Evolutionary conservation across 1,139 yeast species (phyloP).

Genomic region (Lodderomyces margitis): DNA sequence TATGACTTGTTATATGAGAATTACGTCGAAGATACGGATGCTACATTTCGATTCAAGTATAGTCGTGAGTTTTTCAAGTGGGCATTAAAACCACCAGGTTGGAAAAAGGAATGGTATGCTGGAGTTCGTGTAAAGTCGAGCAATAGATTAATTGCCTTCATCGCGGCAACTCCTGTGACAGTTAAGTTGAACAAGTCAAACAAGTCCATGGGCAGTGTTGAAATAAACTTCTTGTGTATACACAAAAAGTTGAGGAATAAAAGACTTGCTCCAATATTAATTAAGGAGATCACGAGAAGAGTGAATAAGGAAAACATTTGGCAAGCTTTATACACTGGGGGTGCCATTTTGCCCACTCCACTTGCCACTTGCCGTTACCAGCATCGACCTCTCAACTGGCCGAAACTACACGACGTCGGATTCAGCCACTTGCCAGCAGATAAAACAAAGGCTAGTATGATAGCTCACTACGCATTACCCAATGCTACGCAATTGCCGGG

Average conservation of each 20-base stretch:
- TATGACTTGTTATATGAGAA: conserved; percentile 79
- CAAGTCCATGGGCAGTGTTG: conserved; percentile 61
- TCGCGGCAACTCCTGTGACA: conserved; percentile 82
- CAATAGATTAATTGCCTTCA: conserved; percentile 83
- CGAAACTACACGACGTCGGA: conserved; percentile 84
- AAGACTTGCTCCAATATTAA: conserved; percentile 89
- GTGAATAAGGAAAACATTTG: conserved; percentile 81
- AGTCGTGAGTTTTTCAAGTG: conserved; percentile 80
- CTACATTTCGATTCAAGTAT: conserved; percentile 88
- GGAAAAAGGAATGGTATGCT: conserved; percentile 84
- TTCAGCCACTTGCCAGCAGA: conserved; percentile 78
- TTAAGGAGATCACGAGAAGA: conserved; percentile 91
- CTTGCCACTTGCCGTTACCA: conserved; percentile 87
- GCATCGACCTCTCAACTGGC: conserved; percentile 94
- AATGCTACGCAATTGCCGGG: conserved; percentile 55
- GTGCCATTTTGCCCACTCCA: conserved; percentile 88
- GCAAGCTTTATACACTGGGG: conserved; percentile 97
- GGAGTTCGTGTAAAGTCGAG: conserved; percentile 85
- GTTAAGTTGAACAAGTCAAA: conserved; percentile 58
- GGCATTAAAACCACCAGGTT: conserved; percentile 96
- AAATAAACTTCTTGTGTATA: conserved; percentile 89
- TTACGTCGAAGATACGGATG: conserved; percentile 93
- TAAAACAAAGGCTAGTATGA: conserved; percentile 77
- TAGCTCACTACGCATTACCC: conserved; percentile 75
- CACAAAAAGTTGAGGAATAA: conserved; percentile 94